These are phyloP conservation scores for Arctium lappa DNA, from an alignment of 129 eudicot species.

Conservation along the genomic window DNA sequence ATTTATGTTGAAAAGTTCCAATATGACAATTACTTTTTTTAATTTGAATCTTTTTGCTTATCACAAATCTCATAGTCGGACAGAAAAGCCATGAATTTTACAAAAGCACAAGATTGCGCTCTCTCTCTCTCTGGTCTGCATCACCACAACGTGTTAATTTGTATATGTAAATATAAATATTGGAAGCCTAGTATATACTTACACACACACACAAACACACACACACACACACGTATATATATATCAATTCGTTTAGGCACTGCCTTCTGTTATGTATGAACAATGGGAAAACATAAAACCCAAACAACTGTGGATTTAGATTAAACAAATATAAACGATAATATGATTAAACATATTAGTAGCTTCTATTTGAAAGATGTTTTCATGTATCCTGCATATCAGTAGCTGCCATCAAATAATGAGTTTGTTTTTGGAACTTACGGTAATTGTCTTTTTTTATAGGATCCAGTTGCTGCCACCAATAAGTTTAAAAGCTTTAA, in stretches of 20 bases:
- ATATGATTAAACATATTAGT: neutral
- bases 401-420: no score
- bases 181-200: neutral
- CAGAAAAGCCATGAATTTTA: neutral
- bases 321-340: neutral
- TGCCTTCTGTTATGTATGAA: neutral
- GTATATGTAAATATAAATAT: neutral
- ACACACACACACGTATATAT: no score
- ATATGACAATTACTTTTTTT: no score
- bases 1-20: no score
- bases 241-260: neutral
- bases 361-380: no score
- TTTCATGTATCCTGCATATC: no score
- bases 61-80: neutral
- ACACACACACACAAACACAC: no score
- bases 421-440: no score
- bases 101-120: no score
- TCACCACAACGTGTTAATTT: neutral
- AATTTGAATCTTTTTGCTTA: neutral
- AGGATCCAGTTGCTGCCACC: no score
- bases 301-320: neutral
- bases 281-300: neutral
- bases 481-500: no score
- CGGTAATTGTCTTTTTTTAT: no score
- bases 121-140: neutral